Evolutionary conservation across 805 yeast genomes (phyloP).

Genomic region (Suhomyces pyralidae): DNA sequence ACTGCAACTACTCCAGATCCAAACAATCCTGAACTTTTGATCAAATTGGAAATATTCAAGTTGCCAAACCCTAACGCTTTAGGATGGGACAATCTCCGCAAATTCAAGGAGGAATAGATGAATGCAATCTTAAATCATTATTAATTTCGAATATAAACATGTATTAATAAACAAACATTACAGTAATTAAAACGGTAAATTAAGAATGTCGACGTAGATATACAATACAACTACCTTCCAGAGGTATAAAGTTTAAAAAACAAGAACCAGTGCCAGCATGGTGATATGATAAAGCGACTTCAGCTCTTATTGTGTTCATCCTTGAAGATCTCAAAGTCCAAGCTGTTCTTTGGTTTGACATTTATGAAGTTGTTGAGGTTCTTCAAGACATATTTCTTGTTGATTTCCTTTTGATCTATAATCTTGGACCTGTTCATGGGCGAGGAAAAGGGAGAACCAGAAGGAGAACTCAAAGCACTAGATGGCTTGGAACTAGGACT

Average conservation of each 20-base stretch:
- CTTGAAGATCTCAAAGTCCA: constrained; percentile 12
- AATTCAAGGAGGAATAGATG: constrained; percentile 18
- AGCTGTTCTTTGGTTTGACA: constrained; percentile 8
- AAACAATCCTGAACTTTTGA: constrained; percentile 31
- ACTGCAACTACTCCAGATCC: constrained; percentile 29
- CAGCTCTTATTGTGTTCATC: background rate
- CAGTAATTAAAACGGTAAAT: background rate
- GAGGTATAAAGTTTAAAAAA: background rate
- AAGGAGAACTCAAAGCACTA: background rate
- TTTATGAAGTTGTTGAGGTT: constrained; percentile 10
- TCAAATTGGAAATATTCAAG: constrained; percentile 38
- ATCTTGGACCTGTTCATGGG: constrained; percentile 1
- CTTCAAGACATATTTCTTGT: constrained; percentile 9
- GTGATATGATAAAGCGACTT: background rate
- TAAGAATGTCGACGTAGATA: background rate
- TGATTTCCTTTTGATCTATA: constrained; percentile 7
- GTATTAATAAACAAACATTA: background rate
- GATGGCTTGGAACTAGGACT: background rate
- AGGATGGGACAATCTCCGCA: constrained; percentile 44
- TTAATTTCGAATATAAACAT: background rate
- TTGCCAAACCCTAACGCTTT: constrained; percentile 42
- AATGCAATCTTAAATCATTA: background rate
- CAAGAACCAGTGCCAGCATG: background rate
- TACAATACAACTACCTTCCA: background rate
- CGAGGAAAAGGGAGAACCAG: constrained; percentile 2